Conservation (phyloP, 129 eudicot genomes). For the Apium graveolens region DNA sequence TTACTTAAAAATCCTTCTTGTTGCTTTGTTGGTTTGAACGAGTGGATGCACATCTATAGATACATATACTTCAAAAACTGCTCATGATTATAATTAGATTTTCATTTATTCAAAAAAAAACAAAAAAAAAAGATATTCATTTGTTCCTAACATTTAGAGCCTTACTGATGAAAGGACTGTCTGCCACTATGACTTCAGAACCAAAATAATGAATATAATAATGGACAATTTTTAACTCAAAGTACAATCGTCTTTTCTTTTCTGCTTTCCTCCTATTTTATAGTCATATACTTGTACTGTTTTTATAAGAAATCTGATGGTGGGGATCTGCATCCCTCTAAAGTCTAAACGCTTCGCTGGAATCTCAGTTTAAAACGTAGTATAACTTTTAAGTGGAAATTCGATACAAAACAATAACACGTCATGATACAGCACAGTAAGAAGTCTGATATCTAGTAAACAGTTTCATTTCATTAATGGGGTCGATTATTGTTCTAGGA, state of each 20-base stretch:
- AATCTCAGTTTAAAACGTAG: background rate
- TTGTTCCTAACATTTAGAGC: background rate
- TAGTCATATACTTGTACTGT: background rate
- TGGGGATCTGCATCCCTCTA: background rate
- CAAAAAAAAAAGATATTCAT: too few relatives aligned
- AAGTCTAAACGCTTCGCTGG: background rate
- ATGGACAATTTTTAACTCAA: background rate
- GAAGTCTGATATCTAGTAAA: background rate
- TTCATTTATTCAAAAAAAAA: background rate
- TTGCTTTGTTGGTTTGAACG: background rate
- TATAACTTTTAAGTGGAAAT: background rate
- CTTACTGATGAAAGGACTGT: background rate
- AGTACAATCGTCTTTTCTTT: background rate
- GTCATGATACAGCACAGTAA: background rate
- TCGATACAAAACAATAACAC: background rate
- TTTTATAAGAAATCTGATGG: background rate
- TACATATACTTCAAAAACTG: background rate
- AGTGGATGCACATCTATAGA: background rate
- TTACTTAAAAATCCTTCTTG: background rate
- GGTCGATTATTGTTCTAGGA: background rate
- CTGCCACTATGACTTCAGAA: background rate
- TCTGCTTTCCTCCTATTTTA: background rate
- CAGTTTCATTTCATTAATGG: background rate
- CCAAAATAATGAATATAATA: background rate
- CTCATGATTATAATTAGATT: background rate